phyloP scores from a whole-genome alignment of 129 eudicot species.

The Erigeron canadensis region DNA sequence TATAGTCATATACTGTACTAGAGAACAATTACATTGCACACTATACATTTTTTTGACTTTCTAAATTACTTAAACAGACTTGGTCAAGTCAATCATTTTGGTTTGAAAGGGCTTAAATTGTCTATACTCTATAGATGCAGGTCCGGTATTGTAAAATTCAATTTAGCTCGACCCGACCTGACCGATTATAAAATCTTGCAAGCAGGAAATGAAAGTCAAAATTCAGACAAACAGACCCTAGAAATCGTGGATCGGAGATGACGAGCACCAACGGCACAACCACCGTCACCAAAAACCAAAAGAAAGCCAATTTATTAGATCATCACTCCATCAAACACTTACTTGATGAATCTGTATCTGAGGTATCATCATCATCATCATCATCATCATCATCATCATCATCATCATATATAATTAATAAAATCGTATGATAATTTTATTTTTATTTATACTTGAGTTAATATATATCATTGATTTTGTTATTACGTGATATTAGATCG shows the following conservation, averaged over 20 bases:
- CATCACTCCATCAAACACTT: constrained; percentile 90
- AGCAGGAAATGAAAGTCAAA: not conserved
- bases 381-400: too few species aligned
- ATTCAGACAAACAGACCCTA: constrained; percentile 45
- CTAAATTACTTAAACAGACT: too few species aligned
- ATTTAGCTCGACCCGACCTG: too few species aligned
- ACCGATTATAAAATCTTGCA: too few species aligned
- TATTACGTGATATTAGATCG: constrained; percentile 44
- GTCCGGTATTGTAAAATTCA: too few species aligned
- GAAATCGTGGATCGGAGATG: constrained; percentile 36
- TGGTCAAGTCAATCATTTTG: too few species aligned
- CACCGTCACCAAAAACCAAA: constrained; percentile 32
- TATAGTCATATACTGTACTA: too few species aligned
- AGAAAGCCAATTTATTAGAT: constrained; percentile 74
- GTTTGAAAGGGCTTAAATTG: too few species aligned
- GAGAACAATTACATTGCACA: too few species aligned
- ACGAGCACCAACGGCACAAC: constrained; percentile 30
- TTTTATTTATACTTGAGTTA: not conserved
- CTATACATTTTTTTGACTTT: too few species aligned
- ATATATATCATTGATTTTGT: not conserved
- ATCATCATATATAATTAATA: not conserved
- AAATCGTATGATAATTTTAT: not conserved
- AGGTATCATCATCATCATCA: constrained; percentile 43
- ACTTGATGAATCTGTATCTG: constrained; percentile 86
- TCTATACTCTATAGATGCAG: too few species aligned